Percentiles rank a stretch among this genome's conserved stretches.
Conservation (phyloP, 805 yeast genomes). For the Hanseniaspora guilliermondii region DNA sequence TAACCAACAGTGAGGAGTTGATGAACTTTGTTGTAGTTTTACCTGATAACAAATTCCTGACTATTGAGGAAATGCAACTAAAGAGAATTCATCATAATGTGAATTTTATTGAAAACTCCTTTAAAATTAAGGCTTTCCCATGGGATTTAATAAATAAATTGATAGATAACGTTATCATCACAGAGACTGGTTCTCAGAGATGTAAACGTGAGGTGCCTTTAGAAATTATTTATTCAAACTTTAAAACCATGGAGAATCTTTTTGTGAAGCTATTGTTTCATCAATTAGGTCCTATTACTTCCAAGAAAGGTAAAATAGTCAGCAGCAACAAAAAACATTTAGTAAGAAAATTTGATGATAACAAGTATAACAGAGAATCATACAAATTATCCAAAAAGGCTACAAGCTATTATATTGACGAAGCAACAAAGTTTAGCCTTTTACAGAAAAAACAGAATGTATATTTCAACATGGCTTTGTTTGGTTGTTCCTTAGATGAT, state of each 20-base stretch:
- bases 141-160: neutral
- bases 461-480: constrained; percentile 3
- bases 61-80: neutral
- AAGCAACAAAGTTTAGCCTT: neutral
- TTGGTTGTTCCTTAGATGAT: constrained; percentile 12
- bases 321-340: neutral
- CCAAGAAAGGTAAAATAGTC: constrained; percentile 12
- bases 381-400: constrained; percentile 7
- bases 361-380: constrained; percentile 8
- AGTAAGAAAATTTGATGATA: constrained; percentile 11
- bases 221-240: neutral
- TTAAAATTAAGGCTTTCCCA: neutral
- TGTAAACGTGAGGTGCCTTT: constrained; percentile 9
- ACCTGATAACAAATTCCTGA: neutral
- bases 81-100: neutral
- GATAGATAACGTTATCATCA: neutral
- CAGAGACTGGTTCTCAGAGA: neutral
- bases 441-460: neutral
- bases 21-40: neutral
- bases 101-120: neutral
- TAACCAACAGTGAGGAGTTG: neutral
- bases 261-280: neutral
- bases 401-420: neutral
- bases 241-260: neutral
- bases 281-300: constrained; percentile 10